These are phyloP conservation scores for Fusarium sororula DNA, from an alignment of 2,329 filamentous ascomycete species.

Conservation along the genomic window DNA sequence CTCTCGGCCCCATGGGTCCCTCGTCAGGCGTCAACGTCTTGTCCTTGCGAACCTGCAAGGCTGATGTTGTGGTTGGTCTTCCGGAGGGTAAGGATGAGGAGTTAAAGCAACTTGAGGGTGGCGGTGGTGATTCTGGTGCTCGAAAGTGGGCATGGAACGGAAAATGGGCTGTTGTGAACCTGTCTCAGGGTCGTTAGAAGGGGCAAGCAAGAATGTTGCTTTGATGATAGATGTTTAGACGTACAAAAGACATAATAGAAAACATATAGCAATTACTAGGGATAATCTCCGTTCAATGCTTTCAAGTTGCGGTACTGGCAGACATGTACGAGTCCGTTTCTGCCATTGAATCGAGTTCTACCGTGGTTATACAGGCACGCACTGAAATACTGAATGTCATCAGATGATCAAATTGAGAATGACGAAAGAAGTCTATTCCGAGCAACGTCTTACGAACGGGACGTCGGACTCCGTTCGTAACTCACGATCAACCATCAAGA, in stretches of 20 bases:
- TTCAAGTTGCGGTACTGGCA: too few species aligned
- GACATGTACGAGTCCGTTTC: too few species aligned
- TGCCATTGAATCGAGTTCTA: too few species aligned
- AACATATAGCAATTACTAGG: background rate
- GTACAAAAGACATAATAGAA: constrained; percentile 8
- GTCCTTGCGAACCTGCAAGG: constrained; percentile 93
- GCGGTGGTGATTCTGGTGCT: constrained; percentile 74
- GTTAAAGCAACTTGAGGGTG: constrained; percentile 72
- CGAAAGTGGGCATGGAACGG: constrained; percentile 95
- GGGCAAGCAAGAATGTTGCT: background rate
- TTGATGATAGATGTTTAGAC: constrained; percentile 27
- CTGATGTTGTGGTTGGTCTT: constrained; percentile 93
- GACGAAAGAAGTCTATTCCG: background rate
- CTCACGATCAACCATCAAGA: background rate
- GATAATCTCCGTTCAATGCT: background rate
- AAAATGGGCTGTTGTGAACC: constrained; percentile 91
- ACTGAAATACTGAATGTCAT: background rate
- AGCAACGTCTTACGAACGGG: too few species aligned
- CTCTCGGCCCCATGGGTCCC: constrained; percentile 85
- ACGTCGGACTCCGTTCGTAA: too few species aligned
- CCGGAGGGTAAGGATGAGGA: constrained; percentile 83
- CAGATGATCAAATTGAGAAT: background rate
- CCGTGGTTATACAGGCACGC: background rate
- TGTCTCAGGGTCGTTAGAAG: constrained; percentile 48
- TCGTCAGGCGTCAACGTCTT: constrained; percentile 85